Conservation (phyloP, 108 stramenopile genomes). For the Mediolabrus comicus region DNA sequence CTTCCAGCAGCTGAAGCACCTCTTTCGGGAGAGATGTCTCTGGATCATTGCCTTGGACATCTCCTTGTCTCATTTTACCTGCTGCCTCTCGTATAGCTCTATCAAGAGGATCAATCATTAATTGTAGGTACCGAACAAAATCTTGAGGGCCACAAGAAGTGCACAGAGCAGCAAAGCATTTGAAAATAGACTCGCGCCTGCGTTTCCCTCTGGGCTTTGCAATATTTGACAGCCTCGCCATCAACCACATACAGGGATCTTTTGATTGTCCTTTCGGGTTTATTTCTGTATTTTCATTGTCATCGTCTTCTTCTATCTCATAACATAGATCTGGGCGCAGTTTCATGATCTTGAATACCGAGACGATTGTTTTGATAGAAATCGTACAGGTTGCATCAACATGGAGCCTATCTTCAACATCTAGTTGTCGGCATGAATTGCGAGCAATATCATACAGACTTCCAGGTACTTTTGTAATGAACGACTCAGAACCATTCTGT, state of each 20-base stretch:
- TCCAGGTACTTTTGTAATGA: constrained; percentile 48
- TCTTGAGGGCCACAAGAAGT: constrained; percentile 43
- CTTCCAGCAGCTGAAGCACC: constrained; percentile 74
- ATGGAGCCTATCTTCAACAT: constrained; percentile 62
- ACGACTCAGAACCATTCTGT: constrained; percentile 25
- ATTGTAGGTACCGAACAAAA: constrained; percentile 59
- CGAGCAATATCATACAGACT: constrained; percentile 62
- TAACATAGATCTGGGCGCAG: constrained; percentile 64
- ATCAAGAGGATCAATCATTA: constrained; percentile 80
- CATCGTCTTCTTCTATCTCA: constrained; percentile 11
- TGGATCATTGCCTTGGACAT: constrained; percentile 17
- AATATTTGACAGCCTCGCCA: constrained; percentile 76
- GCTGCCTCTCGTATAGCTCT: constrained; percentile 67
- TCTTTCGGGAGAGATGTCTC: constrained; percentile 61
- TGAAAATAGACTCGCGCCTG: constrained; percentile 76
- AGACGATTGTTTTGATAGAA: constrained; percentile 66
- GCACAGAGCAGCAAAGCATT: constrained; percentile 81
- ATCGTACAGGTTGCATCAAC: constrained; percentile 53
- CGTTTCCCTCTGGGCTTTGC: constrained; percentile 71
- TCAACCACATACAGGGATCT: constrained; percentile 67
- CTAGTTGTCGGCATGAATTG: constrained; percentile 68
- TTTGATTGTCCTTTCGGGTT: constrained; percentile 11
- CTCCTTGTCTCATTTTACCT: constrained; percentile 47
- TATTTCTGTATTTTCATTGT: constrained; percentile 22
- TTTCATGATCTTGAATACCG: constrained; percentile 62